Evolutionary conservation across 2,329 filamentous ascomycete genomes (phyloP), one percentile per base, ranked within the genome.

Genomic region (Epicoccum nigrum): DNA sequence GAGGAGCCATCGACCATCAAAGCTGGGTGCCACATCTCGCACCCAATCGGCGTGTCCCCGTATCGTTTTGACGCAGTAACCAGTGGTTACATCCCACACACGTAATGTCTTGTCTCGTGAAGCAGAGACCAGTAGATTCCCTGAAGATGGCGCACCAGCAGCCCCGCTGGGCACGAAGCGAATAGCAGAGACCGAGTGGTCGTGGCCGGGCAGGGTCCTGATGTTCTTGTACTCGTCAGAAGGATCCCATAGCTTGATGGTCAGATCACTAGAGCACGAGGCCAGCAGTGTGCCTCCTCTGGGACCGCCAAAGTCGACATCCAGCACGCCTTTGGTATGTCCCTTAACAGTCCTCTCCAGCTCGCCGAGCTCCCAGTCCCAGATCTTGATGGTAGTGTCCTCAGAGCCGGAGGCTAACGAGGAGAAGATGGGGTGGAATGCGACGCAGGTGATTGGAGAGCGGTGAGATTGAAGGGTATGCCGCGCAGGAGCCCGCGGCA

Each of bases 281-380:
- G 87, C 90, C 58, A 96, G 81, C 19, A 96, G 79, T 3, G 87
- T 90, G 25, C 86, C 87, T 33, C 90, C 89, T 67, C 88, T 81
- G 1, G 91, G 91, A 0, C 92, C 92, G 30, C 93, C 92, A 75
- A 89, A 97, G 67, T 97, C 92, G 28, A 96, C 85, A 69, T 96
- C 92, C 21, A 94, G 77, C 1, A 97, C 91, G 3, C 90, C 85
- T 68, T 89, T 92, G 4, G 92, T 97, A 68, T 97, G 93, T 1
- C 91, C 92, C 70, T 97, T 97, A 50, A 97, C 83, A 0, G 92
- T 97, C 56, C 88, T 81, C 72, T 97, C 92, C 4, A 96, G 80
- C 74, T 97, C 92, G 39, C 93, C 93, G 19, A 95, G 77, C 67
- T 97, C 92, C 89, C 92, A 97, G 68, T 97, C 92, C 92, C 92